Evolutionary conservation across 2,329 filamentous ascomycete genomes (phyloP), one percentile per base, ranked within the genome.

Genomic region (Monosporascus sp.): DNA sequence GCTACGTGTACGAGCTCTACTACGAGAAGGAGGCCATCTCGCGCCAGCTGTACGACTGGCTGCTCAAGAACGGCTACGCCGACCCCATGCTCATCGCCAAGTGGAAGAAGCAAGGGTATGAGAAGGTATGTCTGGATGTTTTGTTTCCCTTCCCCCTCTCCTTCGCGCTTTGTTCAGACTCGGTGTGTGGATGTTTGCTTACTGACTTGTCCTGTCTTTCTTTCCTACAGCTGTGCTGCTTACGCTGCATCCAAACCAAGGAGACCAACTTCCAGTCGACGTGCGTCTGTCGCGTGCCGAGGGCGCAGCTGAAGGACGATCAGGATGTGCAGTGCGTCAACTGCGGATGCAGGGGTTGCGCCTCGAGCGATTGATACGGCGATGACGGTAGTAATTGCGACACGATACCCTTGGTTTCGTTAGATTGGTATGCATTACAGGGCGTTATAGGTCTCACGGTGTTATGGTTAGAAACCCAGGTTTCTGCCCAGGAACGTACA

Each of bases 51-150:
- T 99, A 99, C 73, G 94, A 97, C 63, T 99, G 90, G 87, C 76
- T 97, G 59, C 77, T 99, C 56, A 99, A 99, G 82, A 97, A 99
- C 69, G 86, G 87, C 49, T 97, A 99, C 70, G 94, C 92, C 5
- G 94, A 99, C 73, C 85, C 90, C 46, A 94, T 92, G 77, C 76
- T 99, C 67, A 97, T 99, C 68, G 94, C 94, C 16, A 99, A 99
- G 76, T 99, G 94, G 94, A 99, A 99, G 84, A 99, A 99, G 77
- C 89, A 95, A 66, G 94, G 94, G 17, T 99, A 99, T 67, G 94
- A 99, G 73, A 97, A 97, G 85, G 90, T 90, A 71, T 50, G 79
- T 70, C 24, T 19, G 19, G 45, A 14, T 56, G 7, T 36, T 22
- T 55, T 50, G 51, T 48, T 26, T 31, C 14, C 31, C 41, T 17